Percentiles rank a stretch among this genome's conserved stretches.
These are phyloP conservation scores for Apiotrichum gamsii DNA, from an alignment of 1,284 basidiomycete species.

Conservation along the genomic window DNA sequence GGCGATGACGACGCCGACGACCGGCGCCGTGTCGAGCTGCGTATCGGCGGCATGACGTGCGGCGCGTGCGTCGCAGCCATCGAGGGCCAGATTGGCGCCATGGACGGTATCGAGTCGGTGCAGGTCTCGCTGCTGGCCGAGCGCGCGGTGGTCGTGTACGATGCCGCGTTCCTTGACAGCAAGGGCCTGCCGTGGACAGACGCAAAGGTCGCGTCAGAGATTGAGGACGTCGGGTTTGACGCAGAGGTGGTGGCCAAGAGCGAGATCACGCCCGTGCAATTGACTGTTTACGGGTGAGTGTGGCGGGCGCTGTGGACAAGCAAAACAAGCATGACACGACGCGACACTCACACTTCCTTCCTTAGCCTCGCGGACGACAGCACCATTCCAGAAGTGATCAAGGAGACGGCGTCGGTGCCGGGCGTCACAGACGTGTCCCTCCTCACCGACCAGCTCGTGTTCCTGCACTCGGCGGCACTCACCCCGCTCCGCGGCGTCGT, in stretches of 20 bases:
- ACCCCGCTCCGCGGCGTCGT: conserved; percentile 78
- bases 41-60: conserved; percentile 48
- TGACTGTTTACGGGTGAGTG: conserved; percentile 44
- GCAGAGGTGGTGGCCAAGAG: conserved; percentile 44
- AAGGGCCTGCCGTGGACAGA: conserved; percentile 58
- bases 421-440: conserved; percentile 69
- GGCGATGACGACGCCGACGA: conserved; percentile 6
- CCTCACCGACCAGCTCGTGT: conserved; percentile 63
- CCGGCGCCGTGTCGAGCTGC: conserved; percentile 40
- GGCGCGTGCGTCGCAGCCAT: conserved; percentile 61
- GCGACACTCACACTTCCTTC: no score
- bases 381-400: conserved; percentile 24
- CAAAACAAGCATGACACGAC: no score
- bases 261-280: conserved; percentile 35
- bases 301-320: no score
- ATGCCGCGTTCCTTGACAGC: conserved; percentile 51
- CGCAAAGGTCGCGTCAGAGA: conserved; percentile 66
- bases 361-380: conserved; percentile 28
- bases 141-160: conserved; percentile 83
- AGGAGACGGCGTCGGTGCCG: conserved; percentile 53
- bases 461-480: conserved; percentile 69
- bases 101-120: conserved; percentile 76
- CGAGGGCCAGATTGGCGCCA: conserved; percentile 76
- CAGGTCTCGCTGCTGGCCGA: conserved; percentile 93
- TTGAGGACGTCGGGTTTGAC: conserved; percentile 48